Conservation (phyloP, 176 grass and related monocot species). For the Chloris gayana region DNA sequence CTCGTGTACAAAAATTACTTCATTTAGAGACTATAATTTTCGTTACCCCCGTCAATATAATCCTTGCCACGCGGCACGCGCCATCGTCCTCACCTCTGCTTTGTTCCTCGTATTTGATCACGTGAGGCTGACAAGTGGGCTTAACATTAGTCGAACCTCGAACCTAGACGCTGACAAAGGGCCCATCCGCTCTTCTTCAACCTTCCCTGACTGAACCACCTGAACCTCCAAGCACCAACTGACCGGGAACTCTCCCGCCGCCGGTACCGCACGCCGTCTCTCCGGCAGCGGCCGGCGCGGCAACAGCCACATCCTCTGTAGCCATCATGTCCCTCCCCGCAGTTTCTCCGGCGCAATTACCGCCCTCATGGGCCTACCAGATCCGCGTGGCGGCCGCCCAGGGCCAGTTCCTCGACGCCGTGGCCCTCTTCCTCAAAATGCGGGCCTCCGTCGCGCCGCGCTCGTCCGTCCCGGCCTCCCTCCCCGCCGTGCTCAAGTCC, state of each 20-base stretch:
- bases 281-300: background rate
- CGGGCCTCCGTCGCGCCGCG: constrained; percentile 33
- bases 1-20: too few species aligned
- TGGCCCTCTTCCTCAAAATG: constrained; percentile 61
- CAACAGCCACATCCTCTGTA: background rate
- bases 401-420: constrained; percentile 51
- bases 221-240: background rate
- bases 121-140: too few species aligned
- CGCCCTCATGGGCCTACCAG: constrained; percentile 46
- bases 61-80: too few species aligned
- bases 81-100: too few species aligned
- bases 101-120: too few species aligned
- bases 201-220: background rate
- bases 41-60: too few species aligned
- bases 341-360: background rate
- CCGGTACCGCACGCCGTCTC: background rate
- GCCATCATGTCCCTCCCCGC: constrained; percentile 33
- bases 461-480: constrained; percentile 40
- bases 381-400: constrained; percentile 48
- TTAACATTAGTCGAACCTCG: background rate
- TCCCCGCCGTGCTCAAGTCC: constrained; percentile 68
- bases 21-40: too few species aligned
- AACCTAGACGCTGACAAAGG: background rate
- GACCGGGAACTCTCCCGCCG: background rate
- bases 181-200: background rate